Evolutionary conservation across 305 asterid species (phyloP), one percentile per base, ranked within the genome.

Genomic region (Withania somnifera): DNA sequence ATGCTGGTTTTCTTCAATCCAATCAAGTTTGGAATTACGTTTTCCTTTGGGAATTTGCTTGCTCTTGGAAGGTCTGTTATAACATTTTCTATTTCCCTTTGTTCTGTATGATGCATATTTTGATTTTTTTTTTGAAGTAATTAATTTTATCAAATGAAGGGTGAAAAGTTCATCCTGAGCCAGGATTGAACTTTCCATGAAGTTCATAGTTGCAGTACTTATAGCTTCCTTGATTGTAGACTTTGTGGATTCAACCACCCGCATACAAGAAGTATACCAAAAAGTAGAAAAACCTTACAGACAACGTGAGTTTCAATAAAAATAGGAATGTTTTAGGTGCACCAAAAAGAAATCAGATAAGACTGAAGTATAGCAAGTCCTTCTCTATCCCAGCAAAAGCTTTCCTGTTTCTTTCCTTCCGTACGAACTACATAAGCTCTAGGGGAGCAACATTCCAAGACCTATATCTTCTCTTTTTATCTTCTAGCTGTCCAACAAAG

Each of bases 1-100:
- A 90, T 94, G 97, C 95, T 95, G 85, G 97, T 95, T 79, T 95
- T 95, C 94, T 93, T 95, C 93, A 90, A 94, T 86, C 99, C 98
- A 40, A 85, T 95, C 92, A 95, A 95, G 91, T 95, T 95, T 86
- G 99, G 99, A 82, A 87, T 95, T 73, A 93, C 98, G 63, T 95
- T 95, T 89, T 94, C 99, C 66, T 92, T 95, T 34, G 99, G 99
- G 87, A 95, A 95, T 87, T 82, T 95, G 89, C 99, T 95, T 76
- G 99, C 99, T 57, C 95, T 95, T 82, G 99, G 99, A 90, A 94
- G 99, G 99, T 95, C 85, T 42, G 92, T 73, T 50, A 73, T 73
- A 24, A 47, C 40, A 73, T 73, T 73, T 26, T 73, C 42, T 47
- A 11, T 24, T 47, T 47, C 60, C 56, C 36, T 84, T 82, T 80